Percentiles rank a stretch among this genome's conserved stretches.
phyloP scores from a whole-genome alignment of 1,284 basidiomycete genomes.

The Leccinum subrobustum region DNA sequence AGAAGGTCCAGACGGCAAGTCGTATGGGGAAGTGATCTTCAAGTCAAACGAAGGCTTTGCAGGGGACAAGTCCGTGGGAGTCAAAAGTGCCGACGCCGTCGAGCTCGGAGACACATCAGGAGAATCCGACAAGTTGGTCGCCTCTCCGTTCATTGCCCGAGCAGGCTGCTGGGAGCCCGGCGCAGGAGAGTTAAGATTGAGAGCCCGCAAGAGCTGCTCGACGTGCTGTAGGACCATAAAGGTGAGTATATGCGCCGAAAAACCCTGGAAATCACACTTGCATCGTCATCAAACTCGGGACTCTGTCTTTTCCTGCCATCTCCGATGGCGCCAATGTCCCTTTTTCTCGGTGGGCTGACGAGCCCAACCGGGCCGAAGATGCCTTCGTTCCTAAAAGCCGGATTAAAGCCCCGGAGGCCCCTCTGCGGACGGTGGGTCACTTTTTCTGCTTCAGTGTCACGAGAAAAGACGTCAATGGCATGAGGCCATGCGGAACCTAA shows the following conservation, averaged over 20 bases:
- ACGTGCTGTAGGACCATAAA: slow-evolving; percentile 53
- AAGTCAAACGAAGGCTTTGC: slow-evolving; percentile 53
- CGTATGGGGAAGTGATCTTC: slow-evolving; percentile 52
- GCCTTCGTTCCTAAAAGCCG: slow-evolving; percentile 46
- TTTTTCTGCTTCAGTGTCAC: slow-evolving; percentile 45
- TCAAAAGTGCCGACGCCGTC: slow-evolving; percentile 60
- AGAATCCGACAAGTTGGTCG: slow-evolving; percentile 47
- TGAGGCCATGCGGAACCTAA: slow-evolving; percentile 64
- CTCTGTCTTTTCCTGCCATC: slow-evolving; percentile 66
- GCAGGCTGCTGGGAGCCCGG: slow-evolving; percentile 45
- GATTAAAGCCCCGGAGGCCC: slow-evolving; percentile 25
- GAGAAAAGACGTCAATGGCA: slow-evolving; percentile 57
- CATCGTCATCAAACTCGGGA: slow-evolving; percentile 55
- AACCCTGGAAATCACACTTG: slow-evolving; percentile 32
- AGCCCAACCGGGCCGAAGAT: slow-evolving; percentile 64
- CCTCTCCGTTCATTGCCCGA: slow-evolving; percentile 40
- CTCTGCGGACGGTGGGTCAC: slow-evolving; percentile 29
- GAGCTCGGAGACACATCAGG: slow-evolving; percentile 69
- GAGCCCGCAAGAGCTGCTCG: slow-evolving; percentile 70
- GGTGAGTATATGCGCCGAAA: slow-evolving; percentile 34
- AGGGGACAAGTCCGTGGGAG: slow-evolving; percentile 68
- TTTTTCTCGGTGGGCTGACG: slow-evolving; percentile 40
- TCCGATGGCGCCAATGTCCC: slow-evolving; percentile 68
- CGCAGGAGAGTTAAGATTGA: slow-evolving; percentile 72
- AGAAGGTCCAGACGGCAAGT: slow-evolving; percentile 36